A percentile compares a stretch with the other conserved stretches of the same genome.
Evolutionary conservation across 2,329 filamentous ascomycete genomes (phyloP).

Genomic region (Bertia moriformis): DNA sequence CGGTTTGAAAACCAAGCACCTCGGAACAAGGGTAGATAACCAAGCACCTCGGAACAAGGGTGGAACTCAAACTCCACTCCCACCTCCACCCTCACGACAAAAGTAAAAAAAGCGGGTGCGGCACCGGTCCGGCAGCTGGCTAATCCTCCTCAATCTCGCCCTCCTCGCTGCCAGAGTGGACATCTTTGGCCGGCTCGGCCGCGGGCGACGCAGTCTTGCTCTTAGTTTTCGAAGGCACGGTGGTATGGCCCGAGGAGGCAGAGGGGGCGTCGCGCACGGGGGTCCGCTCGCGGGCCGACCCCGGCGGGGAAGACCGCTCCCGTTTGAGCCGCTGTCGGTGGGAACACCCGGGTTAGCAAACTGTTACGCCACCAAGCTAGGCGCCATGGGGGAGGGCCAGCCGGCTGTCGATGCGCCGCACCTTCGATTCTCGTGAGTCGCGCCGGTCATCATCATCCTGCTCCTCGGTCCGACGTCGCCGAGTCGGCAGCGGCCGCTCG

Average conservation of each 20-base stretch:
- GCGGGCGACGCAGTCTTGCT: slow-evolving; percentile 35
- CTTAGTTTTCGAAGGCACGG: too few species aligned
- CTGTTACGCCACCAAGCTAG: neutral
- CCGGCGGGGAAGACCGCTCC: slow-evolving; percentile 46
- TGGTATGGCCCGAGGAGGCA: too few species aligned
- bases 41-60: too few species aligned
- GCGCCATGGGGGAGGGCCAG: slow-evolving; percentile 3
- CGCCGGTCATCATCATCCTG: slow-evolving; percentile 62
- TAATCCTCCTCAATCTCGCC: slow-evolving; percentile 87
- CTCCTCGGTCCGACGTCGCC: slow-evolving; percentile 65
- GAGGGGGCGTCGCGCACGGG: slow-evolving; percentile 29
- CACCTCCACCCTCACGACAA: too few species aligned
- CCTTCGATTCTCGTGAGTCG: slow-evolving; percentile 55
- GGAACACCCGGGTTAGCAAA: slow-evolving; percentile 11
- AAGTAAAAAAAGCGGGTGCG: too few species aligned
- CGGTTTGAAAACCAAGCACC: too few species aligned
- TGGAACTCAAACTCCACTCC: too few species aligned
- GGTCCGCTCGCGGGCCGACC: slow-evolving; percentile 39
- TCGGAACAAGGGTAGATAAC: too few species aligned
- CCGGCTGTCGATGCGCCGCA: slow-evolving; percentile 21
- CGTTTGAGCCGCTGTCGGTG: slow-evolving; percentile 36
- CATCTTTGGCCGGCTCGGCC: slow-evolving; percentile 23
- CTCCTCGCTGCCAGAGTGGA: slow-evolving; percentile 85
- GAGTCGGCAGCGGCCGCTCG: slow-evolving; percentile 46
- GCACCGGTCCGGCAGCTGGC: too few species aligned